Evolutionary conservation across 805 yeast genomes (phyloP), one percentile per base, ranked within the genome.

Genomic region (Schwanniomyces sp.): DNA sequence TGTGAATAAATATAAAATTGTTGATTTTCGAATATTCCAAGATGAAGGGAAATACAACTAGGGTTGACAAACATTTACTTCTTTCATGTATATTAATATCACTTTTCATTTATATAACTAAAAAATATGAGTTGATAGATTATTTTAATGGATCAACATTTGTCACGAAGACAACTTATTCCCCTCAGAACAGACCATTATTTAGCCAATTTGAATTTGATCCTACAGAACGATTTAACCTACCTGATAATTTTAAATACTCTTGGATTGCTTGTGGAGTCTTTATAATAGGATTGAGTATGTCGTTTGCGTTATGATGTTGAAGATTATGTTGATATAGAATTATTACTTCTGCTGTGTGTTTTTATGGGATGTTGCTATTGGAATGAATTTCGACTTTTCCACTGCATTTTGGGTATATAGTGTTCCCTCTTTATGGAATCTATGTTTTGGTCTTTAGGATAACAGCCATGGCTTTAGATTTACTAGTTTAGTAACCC

Each of bases 171-270:
- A 14, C 14, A 18, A 18, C 27, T 9, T 2, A 26, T 10, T 3
- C 2, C 7, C 3, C 11, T 18, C 28, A 39, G 7, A 32, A 39
- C 6, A 6, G 12, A 12, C 12, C 12, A n/a, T n/a, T 39, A 26
- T 64, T 66, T 43, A 55, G 54, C 9, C 54, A 50, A 4, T 58
- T 63, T 41, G 53, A 52, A 32, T 63, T 53, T 30, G 61, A 63
- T 17, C 70, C 72, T 1, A 43, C 28, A 5, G 72, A 66, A 21
- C 48, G 74, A 34, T 69, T 67, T 45, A 52, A 60, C 38, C 34
- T 60, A 34, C 48, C 55, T 14, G 65, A 54, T 14, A 57, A 54
- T 41, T 43, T 61, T 24, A 57, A 58, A 46, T 52, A 54, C 32
- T 45, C 58, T 6, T 57, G 67, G 61, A 42, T 55, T 1, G 45